Evolutionary conservation across 768 basidiomycete genomes (phyloP).

Genomic region (Rubroboletus satanas): DNA sequence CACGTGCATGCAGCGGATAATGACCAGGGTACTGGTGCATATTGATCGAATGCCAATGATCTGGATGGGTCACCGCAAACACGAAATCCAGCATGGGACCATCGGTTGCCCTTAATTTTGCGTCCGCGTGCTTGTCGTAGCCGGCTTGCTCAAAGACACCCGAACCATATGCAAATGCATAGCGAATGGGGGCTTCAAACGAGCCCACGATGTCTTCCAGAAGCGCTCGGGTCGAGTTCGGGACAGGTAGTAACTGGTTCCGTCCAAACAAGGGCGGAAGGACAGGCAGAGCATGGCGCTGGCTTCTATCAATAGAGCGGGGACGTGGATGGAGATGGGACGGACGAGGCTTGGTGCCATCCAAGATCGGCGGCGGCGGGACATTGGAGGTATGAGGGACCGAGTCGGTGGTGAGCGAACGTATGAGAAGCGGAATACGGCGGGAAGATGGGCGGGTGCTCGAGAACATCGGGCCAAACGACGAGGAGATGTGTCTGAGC

Average conservation of each 20-base stretch:
- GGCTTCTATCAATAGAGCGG: conserved; percentile 28
- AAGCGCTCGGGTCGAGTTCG: conserved; percentile 73
- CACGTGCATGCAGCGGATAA: conserved; percentile 86
- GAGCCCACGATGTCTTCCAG: conserved; percentile 74
- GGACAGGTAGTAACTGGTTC: conserved; percentile 78
- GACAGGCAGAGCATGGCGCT: conserved; percentile 40
- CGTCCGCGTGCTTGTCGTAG: conserved; percentile 40
- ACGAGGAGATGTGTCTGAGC: conserved; percentile 10
- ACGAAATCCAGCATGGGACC: conserved; percentile 93
- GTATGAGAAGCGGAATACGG: conserved; percentile 16
- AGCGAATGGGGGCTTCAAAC: conserved; percentile 89
- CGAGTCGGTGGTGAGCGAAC: conserved; percentile 28
- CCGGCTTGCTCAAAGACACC: conserved; percentile 95
- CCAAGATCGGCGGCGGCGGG: conserved; percentile 29
- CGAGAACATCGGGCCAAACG: conserved; percentile 24
- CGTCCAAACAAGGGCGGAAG: conserved; percentile 73
- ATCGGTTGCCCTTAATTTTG: conserved; percentile 30
- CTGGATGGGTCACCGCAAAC: conserved; percentile 90
- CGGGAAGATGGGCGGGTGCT: conserved; percentile 11
- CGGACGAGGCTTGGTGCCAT: conserved; percentile 28
- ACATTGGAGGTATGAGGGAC: conserved; percentile 24
- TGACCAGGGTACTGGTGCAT: conserved; percentile 89
- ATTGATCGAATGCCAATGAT: conserved; percentile 94
- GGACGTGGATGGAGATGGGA: conserved; percentile 43
- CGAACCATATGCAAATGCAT: conserved; percentile 96